Evolutionary conservation across 164 flowering plant species (phyloP).

Genomic region (Pachysandra terminalis): DNA sequence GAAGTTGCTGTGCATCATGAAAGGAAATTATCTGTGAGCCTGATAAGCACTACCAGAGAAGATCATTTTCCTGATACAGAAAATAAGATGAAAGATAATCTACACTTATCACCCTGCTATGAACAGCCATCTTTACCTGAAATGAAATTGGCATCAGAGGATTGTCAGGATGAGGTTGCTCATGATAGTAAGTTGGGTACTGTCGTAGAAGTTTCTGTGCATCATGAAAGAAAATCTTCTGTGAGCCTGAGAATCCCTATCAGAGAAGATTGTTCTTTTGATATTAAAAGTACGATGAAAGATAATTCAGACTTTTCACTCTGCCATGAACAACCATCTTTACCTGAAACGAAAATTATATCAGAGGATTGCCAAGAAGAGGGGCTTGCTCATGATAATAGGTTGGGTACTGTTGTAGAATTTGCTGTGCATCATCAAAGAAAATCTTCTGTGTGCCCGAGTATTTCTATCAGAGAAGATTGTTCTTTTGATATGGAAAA

Average conservation of each 20-base stretch:
- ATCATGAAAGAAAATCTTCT: neutral
- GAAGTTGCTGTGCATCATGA: constrained; percentile 7
- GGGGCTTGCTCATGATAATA: constrained; percentile 1
- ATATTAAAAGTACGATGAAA: too few relatives aligned
- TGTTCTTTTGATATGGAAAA: constrained; percentile 1
- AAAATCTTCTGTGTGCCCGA: constrained; percentile 5
- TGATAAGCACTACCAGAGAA: neutral
- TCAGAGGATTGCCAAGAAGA: neutral
- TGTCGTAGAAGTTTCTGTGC: neutral
- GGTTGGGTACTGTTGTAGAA: neutral
- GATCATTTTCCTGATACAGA: constrained; percentile 6
- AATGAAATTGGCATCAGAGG: constrained; percentile 9
- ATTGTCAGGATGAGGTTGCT: neutral
- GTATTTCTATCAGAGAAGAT: neutral
- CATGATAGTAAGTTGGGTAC: too few relatives aligned
- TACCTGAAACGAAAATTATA: too few relatives aligned
- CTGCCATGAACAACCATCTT: too few relatives aligned
- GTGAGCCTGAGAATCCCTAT: too few relatives aligned
- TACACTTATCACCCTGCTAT: neutral
- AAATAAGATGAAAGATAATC: constrained; percentile 2
- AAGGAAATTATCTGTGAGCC: neutral
- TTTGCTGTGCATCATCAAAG: constrained; percentile 3
- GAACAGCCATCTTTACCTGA: constrained; percentile 10
- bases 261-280: too few relatives aligned
- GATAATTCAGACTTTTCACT: too few relatives aligned